These are phyloP conservation scores for Saccharomyces cerevisiae DNA, from an alignment of 805 yeast species.

Conservation along the genomic window DNA sequence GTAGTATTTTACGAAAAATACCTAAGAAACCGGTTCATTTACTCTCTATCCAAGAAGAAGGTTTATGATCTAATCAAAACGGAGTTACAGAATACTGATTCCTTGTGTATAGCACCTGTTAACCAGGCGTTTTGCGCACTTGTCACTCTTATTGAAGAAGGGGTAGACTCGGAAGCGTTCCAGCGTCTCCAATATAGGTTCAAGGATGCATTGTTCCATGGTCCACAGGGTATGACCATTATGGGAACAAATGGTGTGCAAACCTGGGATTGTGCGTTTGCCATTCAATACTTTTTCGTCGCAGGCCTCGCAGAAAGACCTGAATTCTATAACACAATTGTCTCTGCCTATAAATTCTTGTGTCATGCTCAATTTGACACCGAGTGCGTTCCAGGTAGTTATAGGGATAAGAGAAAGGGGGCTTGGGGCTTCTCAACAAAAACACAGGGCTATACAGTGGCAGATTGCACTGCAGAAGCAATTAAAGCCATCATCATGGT, in stretches of 20 bases:
- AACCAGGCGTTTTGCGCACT: slow-evolving; percentile 77
- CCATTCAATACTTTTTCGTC: slow-evolving; percentile 69
- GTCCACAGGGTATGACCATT: slow-evolving; percentile 83
- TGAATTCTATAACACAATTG: slow-evolving; percentile 55
- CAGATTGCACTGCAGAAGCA: slow-evolving; percentile 96
- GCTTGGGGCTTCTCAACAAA: slow-evolving; percentile 97
- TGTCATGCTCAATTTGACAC: slow-evolving; percentile 78
- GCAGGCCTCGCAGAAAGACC: slow-evolving; percentile 71
- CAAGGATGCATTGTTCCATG: slow-evolving; percentile 72
- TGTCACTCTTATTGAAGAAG: slow-evolving; percentile 63
- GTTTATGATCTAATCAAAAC: slow-evolving; percentile 60
- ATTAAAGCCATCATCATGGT: slow-evolving; percentile 92
- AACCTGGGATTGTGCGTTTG: slow-evolving; percentile 93
- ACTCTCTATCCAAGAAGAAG: slow-evolving; percentile 40
- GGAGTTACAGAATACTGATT: slow-evolving; percentile 71
- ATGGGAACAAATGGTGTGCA: slow-evolving; percentile 98
- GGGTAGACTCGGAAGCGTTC: slow-evolving; percentile 56
- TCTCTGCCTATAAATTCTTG: slow-evolving; percentile 61
- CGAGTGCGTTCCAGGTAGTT: slow-evolving; percentile 69
- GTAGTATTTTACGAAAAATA: slow-evolving; percentile 60
- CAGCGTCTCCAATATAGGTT: slow-evolving; percentile 47
- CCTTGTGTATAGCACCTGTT: slow-evolving; percentile 88
- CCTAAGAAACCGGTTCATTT: slow-evolving; percentile 70
- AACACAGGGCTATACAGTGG: slow-evolving; percentile 91
- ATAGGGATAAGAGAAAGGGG: slow-evolving; percentile 75